Evolutionary conservation across 2,329 filamentous ascomycete species (phyloP), one percentile per base, ranked within the genome.

Genomic region (Aspergillus sp.): DNA sequence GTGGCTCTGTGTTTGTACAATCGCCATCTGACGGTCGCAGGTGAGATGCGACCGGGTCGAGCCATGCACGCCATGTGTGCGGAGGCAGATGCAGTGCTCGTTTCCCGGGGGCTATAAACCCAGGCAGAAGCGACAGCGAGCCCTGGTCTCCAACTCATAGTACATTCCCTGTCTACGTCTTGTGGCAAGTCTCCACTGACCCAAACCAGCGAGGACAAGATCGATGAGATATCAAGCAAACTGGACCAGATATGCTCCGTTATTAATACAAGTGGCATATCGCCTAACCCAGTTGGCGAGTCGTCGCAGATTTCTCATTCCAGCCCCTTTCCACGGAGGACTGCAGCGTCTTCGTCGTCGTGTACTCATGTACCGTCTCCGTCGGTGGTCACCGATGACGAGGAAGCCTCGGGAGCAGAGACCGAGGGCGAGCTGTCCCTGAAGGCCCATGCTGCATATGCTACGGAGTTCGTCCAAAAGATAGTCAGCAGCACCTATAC

Each of bases 111-210:
- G 17, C 8, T 25, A 26, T 4, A 37, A 32, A 29, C 15, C 13
- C 12, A 40, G 33, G 20, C 15, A 34, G 16, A 39, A 33, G 33
- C 34, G 36, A 27, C 37, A 42, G 10, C 24, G 40, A 19, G 26
- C 40, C 25, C 20, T 42, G 6, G 31, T 42, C 12, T 40, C 40
- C 10, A 39, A 22, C 15, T 15, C 16, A 32, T 42, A 40, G 40
- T 42, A 17, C 31, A 37, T 42, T 16, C 10, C 8, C n/a, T n/a
- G n/a, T n/a, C n/a, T n/a, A n/a, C n/a, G n/a, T n/a, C n/a, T n/a
- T n/a, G n/a, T n/a, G n/a, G n/a, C n/a, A n/a, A n/a, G n/a, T n/a
- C n/a, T n/a, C n/a, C n/a, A n/a, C n/a, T n/a, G n/a, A n/a, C n/a
- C 1, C 5, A 8, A 13, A 20, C n/a, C 13, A 41, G 38, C 17